Base-by-base conservation (phyloP, 768 basidiomycete species). In the Suillus hirtellus region DNA sequence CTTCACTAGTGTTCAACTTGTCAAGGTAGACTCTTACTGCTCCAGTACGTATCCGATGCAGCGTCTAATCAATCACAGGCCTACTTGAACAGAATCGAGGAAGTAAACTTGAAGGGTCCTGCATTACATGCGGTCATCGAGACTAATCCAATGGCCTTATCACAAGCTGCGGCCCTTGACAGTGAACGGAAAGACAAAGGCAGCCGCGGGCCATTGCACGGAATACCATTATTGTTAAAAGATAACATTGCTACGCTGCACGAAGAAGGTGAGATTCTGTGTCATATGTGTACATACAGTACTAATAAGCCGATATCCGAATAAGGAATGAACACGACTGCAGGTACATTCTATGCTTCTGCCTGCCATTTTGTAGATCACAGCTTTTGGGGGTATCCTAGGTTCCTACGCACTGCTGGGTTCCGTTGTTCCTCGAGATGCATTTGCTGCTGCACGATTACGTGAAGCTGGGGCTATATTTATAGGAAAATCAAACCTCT, bases 101-200 rank as follows among this genome's bases (percentile, higher is more conserved):
- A 89, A 68, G 89, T 90, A n/a, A 89, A 89, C 67, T 67, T 83
- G n/a, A 76, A 84, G 63, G 87, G 87, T 1, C 83, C 86, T 14
- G 73, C 73, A 53, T 73, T 90, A 10, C 83, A 80, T 11, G 87
- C 87, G 0, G 80, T 89, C 5, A 73, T 88, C 19, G 89, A 89
- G 61, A 75, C 76, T 2, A 89, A 85, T 54, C 79, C 83, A 0
- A 79, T 78, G 9, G 86, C 87, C 3, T 74, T 89, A 9, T 67
- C 60, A 17, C 78, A 82, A 65, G 88, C 88, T 12, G 83, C 81
- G 2, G 76, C 71, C 0, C 72, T 86, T 27, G 86, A 87, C 59
- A 53, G 61, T 7, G 84, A 81, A 64, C 74, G 84, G 52, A 76
- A 76, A 59, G 63, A 14, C 8, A 72, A 65, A 56, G 82, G 84